Conservation (phyloP, 2,329 filamentous ascomycete species). For the Aspergillus viridinutans region DNA sequence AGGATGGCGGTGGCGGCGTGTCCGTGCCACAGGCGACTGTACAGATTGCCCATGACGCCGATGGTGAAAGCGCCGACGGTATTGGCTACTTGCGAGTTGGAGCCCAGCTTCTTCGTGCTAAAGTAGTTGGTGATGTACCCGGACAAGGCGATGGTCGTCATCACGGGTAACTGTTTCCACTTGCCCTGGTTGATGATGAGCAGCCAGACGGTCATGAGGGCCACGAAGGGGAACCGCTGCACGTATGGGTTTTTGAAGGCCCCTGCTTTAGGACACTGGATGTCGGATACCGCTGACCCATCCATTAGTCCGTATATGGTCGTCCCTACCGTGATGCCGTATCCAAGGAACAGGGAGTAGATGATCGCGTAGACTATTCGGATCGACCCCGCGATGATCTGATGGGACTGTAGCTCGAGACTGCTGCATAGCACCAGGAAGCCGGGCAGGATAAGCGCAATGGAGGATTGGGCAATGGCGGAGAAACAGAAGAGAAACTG, state of each 20-base stretch:
- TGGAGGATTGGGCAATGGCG: constrained; percentile 66
- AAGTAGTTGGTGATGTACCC: constrained; percentile 76
- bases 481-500: constrained; percentile 63
- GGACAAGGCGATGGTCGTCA: constrained; percentile 67
- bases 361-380: constrained; percentile 72
- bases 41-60: constrained; percentile 73
- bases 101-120: constrained; percentile 60
- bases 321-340: constrained; percentile 66
- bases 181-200: constrained; percentile 79
- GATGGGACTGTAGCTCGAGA: constrained; percentile 65
- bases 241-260: constrained; percentile 40
- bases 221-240: constrained; percentile 68
- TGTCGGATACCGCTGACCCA: constrained; percentile 47
- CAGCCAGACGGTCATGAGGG: constrained; percentile 67
- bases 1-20: constrained; percentile 81
- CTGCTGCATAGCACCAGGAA: constrained; percentile 59
- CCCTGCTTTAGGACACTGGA: constrained; percentile 47
- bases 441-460: constrained; percentile 69
- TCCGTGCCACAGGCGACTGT: constrained; percentile 67
- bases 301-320: constrained; percentile 62
- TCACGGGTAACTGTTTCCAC: constrained; percentile 71
- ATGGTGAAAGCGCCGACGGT: constrained; percentile 73
- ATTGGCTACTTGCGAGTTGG: constrained; percentile 70
- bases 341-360: constrained; percentile 68
- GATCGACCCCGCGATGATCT: constrained; percentile 66